Base-by-base conservation (phyloP, 2,329 filamentous ascomycete genomes). In the Colletotrichum musicola region DNA sequence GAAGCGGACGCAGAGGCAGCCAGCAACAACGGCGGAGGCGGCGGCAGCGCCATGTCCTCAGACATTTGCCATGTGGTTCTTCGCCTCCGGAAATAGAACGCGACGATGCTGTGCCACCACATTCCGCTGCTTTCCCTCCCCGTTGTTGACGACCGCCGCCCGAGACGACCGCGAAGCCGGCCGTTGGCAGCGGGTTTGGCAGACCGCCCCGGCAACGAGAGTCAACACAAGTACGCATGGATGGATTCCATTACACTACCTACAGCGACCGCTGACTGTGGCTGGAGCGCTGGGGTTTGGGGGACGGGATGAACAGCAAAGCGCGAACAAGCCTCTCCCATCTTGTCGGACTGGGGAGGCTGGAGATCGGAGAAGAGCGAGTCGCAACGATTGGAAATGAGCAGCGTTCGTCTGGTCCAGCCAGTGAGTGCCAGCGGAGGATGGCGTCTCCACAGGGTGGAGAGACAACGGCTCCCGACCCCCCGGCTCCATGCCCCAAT, bases 21-120 rank as follows among this genome's bases (percentile, higher is more conserved):
- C 13, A 14, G 38, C 10, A 14, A 14, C 40, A 6, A 13, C 40
- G 6, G 40, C 40, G 14, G 40, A 14, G 6, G 14, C 40, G 40
- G 40, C 40, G n/a, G 22, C 58, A 42, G 30, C 30, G 30, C 49
- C 47, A 57, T n/a, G 51, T 16, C 49, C 47, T 61, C 55, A 66
- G 65, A 69, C 65, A 66, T 56, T 14, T 67, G 62, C 66, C 63
- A 62, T 69, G 63, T 69, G 66, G 50, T 69, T 53, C 18, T 18
- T 25, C 38, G 49, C 56, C 54, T 22, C 56, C 55, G 50, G 27
- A 57, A 62, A 67, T 53, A 66, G 62, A 35, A 62, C 66, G 56
- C 56, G 18, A 50, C 49, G 44, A 61, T 42, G 66, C 51, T 67
- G 66, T 69, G 66, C 51, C 66, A 69, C 66, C 50, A 35, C 46